Evolutionary conservation across 768 basidiomycete genomes (phyloP).

Genomic region (Amanita pallidorosea): DNA sequence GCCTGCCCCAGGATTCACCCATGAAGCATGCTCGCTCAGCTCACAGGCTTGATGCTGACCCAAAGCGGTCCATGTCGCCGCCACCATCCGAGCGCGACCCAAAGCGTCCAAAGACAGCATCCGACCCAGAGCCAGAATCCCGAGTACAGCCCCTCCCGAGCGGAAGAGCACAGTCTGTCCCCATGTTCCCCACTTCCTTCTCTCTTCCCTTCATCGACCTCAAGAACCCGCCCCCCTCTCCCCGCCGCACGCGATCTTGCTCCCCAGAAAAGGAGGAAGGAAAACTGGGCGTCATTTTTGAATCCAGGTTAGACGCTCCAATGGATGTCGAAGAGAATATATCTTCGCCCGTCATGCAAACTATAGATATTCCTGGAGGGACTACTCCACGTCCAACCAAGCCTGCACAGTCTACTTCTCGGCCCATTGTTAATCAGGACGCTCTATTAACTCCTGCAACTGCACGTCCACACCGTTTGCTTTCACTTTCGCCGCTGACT

Average conservation of each 20-base stretch:
- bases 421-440: neutral
- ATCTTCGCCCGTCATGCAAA: neutral
- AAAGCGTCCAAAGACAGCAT: slow-evolving; percentile 27
- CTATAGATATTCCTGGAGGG: neutral
- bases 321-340: slow-evolving; percentile 15
- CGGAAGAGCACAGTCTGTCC: slow-evolving; percentile 35
- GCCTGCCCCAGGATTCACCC: slow-evolving; percentile 35
- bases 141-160: slow-evolving; percentile 11
- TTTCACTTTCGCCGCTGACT: slow-evolving; percentile 27
- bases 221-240: slow-evolving; percentile 29
- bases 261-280: slow-evolving; percentile 33
- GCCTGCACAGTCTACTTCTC: neutral
- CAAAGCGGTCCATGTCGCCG: slow-evolving; percentile 33
- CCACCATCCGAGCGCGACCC: slow-evolving; percentile 20
- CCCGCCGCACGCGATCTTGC: slow-evolving; percentile 26
- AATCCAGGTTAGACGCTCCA: slow-evolving; percentile 7
- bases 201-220: slow-evolving; percentile 29
- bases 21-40: slow-evolving; percentile 33
- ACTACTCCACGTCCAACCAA: neutral
- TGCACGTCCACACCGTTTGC: neutral
- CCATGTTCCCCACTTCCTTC: slow-evolving; percentile 23
- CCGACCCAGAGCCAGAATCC: slow-evolving; percentile 5
- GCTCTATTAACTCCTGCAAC: neutral
- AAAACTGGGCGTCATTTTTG: slow-evolving; percentile 20
- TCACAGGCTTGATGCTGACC: slow-evolving; percentile 6